Evolutionary conservation across 1,139 yeast genomes (phyloP).

Genomic region (Geotrichum klebahnii): DNA sequence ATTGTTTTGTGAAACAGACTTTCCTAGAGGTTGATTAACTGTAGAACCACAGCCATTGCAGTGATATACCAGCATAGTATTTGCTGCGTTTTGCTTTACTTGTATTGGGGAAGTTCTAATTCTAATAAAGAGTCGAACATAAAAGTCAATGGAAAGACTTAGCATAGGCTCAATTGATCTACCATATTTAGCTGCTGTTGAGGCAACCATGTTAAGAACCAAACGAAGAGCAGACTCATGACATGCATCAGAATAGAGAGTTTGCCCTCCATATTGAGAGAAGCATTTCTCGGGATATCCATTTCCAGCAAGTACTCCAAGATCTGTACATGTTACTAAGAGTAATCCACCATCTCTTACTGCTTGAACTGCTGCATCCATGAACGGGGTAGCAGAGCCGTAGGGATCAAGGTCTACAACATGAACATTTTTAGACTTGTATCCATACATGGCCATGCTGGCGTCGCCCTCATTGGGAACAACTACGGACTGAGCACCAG

Average conservation of each 20-base stretch:
- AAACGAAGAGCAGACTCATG: constrained; percentile 90
- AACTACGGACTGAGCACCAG: constrained; percentile 54
- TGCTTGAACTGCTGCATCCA: constrained; percentile 83
- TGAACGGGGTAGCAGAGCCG: constrained; percentile 93
- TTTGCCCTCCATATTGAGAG: constrained; percentile 90
- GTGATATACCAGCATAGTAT: constrained; percentile 71
- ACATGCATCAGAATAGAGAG: constrained; percentile 72
- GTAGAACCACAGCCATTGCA: constrained; percentile 85
- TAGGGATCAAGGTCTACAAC: constrained; percentile 93
- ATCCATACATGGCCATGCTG: constrained; percentile 62
- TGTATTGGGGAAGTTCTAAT: constrained; percentile 71
- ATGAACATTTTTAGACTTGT: constrained; percentile 44
- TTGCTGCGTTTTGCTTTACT: constrained; percentile 65
- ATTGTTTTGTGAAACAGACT: constrained; percentile 33
- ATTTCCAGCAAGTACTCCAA: constrained; percentile 91
- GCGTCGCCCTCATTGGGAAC: constrained; percentile 80
- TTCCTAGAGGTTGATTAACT: constrained; percentile 69
- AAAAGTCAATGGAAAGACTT: constrained; percentile 82
- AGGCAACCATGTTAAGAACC: constrained; percentile 68
- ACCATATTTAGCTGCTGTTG: constrained; percentile 85
- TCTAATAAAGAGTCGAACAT: constrained; percentile 76
- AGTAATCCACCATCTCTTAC: constrained; percentile 78
- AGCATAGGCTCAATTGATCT: constrained; percentile 80
- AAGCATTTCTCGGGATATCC: constrained; percentile 97
- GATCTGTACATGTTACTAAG: constrained; percentile 90